Evolutionary conservation across 768 basidiomycete genomes (phyloP).

Genomic region (Mycena filopes): DNA sequence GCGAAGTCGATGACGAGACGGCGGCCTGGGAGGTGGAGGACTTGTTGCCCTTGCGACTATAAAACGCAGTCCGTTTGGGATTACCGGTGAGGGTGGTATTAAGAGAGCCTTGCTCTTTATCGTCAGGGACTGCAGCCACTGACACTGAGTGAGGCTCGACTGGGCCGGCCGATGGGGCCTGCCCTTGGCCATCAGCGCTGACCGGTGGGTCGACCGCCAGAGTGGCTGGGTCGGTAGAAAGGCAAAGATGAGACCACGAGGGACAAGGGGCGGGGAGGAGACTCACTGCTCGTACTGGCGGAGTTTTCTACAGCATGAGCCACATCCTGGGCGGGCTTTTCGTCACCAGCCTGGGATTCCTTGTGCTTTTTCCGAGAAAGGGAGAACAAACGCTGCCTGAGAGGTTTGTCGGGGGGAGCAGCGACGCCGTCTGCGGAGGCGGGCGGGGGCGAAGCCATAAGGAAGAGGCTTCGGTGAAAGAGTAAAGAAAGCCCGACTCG

Average conservation of each 20-base stretch:
- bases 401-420: slow-evolving; percentile 17
- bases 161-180: slow-evolving; percentile 36
- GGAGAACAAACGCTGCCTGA: slow-evolving; percentile 34
- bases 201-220: slow-evolving; percentile 33
- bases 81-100: slow-evolving; percentile 50
- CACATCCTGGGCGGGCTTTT: slow-evolving; percentile 28
- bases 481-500: slow-evolving; percentile 5
- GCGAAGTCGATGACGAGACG: slow-evolving; percentile 44
- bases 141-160: slow-evolving; percentile 29
- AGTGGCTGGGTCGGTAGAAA: slow-evolving; percentile 32
- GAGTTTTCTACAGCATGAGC: slow-evolving; percentile 38
- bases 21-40: slow-evolving; percentile 48
- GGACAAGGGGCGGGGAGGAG: slow-evolving; percentile 5
- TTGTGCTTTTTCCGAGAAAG: slow-evolving; percentile 35
- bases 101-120: slow-evolving; percentile 54
- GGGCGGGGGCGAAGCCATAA: slow-evolving; percentile 19
- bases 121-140: slow-evolving; percentile 36
- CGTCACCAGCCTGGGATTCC: slow-evolving; percentile 28
- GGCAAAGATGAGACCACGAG: slow-evolving; percentile 15
- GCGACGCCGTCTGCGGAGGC: slow-evolving; percentile 15
- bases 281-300: slow-evolving; percentile 42
- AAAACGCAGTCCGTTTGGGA: slow-evolving; percentile 51
- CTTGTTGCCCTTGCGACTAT: slow-evolving; percentile 52
- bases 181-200: slow-evolving; percentile 35
- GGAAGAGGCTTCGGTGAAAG: slow-evolving; percentile 3